Evolutionary conservation across 805 yeast genomes (phyloP), one percentile per base, ranked within the genome.

Genomic region (Suhomyces faveliae): DNA sequence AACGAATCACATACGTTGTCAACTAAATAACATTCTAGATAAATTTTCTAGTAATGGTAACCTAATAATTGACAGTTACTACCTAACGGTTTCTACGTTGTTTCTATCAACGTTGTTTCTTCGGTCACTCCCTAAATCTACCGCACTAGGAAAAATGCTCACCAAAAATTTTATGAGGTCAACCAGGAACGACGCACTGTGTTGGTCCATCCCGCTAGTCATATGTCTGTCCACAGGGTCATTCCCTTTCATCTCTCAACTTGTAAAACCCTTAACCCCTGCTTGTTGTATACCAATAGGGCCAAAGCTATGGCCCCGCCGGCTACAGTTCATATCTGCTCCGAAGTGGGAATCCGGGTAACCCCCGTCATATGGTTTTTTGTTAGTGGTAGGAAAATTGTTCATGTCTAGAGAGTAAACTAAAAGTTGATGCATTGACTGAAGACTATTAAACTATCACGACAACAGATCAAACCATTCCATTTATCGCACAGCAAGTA

Each of bases 281-380:
- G 37, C 37, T 20, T 17, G 8, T 17, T 15, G 37, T 33, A 17
- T 15, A 17, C 37, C 37, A 15, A 33, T 33, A 15, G 20, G 21
- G 12, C 37, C 3, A 8, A 5, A 19, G 40, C 24, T 20, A 21
- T 15, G 24, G n/a, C 15, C 24, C 24, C 11, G 12, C 40, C 24
- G 9, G 24, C 24, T 21, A 3, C 13, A 11, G 24, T 20, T 12
- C 19, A 10, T 37, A 20, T 37, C 24, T 11, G 24, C 17, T 37
- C 40, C 12, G 21, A 17, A 20, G 40, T 21, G 15, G 24, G 21
- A 39, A 23, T 39, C 42, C 42, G 42, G 42, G 42, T 39, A 39
- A 39, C 42, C 42, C 40, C 20, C 5, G 22, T 17, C 22, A 2
- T 19, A 39, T 21, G 10, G 19, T 23, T 39, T 39, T 21, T 23